phyloP scores from a whole-genome alignment of 495 filamentous ascomycete species.

The Trichoderma reesei region DNA sequence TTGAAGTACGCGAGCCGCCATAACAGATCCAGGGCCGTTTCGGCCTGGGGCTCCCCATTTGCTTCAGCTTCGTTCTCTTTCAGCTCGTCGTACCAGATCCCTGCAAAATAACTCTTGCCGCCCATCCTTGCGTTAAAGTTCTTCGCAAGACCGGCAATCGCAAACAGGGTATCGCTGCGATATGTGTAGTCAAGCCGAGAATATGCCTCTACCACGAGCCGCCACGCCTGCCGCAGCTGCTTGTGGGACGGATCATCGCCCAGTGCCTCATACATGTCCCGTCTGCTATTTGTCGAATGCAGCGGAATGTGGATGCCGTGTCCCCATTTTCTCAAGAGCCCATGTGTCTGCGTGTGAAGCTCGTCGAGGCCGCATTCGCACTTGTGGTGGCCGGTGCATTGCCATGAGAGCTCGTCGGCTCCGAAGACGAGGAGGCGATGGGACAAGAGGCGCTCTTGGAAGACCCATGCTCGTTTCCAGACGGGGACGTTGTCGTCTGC shows the following conservation, averaged over 20 bases:
- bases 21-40: neutral
- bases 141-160: neutral
- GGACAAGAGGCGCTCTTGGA: constrained; percentile 26
- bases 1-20: neutral
- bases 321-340: neutral
- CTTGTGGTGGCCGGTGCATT: constrained; percentile 19
- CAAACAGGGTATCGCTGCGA: neutral
- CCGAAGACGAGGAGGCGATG: constrained; percentile 22
- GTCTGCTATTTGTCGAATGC: neutral
- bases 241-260: neutral
- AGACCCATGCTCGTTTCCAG: constrained; percentile 22
- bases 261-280: neutral
- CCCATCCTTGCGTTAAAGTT: neutral
- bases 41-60: neutral
- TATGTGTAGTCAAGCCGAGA: neutral
- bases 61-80: neutral
- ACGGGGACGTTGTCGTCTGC: constrained; percentile 16
- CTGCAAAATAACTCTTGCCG: neutral
- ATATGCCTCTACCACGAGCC: neutral
- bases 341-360: neutral
- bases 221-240: neutral
- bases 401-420: constrained; percentile 23
- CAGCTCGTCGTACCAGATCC: neutral
- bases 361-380: constrained; percentile 20
- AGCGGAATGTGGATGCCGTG: neutral